A percentile compares a stretch with the other conserved stretches of the same genome.
Conservation (phyloP, 2,329 filamentous ascomycete species). For the Elsinoe arachidis region DNA sequence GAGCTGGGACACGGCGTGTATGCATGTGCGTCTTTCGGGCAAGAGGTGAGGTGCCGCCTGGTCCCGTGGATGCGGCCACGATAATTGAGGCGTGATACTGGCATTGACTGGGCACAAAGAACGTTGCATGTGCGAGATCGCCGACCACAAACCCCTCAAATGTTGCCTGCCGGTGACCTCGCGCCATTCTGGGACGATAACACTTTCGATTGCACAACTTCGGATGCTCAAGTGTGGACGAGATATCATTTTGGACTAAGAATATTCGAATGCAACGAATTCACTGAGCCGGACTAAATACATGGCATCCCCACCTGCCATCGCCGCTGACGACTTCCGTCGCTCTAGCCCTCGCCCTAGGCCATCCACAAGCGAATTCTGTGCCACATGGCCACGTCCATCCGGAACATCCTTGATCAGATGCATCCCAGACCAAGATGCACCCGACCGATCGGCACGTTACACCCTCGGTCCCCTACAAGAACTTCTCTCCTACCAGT, state of each 20-base stretch:
- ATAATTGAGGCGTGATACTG: not conserved
- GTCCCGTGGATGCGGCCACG: not conserved
- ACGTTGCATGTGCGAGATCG: not conserved
- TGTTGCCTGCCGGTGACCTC: not conserved
- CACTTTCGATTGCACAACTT: too few relatives aligned
- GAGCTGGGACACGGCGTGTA: not conserved
- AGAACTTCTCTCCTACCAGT: not conserved
- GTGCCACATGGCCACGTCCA: not conserved
- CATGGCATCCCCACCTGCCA: too few relatives aligned
- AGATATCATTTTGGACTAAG: too few relatives aligned
- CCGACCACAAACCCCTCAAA: not conserved
- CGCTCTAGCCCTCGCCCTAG: too few relatives aligned
- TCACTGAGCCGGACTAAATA: too few relatives aligned
- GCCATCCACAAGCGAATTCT: not conserved
- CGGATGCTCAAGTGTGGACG: too few relatives aligned
- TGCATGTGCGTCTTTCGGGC: not conserved
- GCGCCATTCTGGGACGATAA: not conserved
- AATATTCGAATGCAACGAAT: too few relatives aligned
- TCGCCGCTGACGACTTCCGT: too few relatives aligned
- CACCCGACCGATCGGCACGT: not conserved
- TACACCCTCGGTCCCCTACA: conserved; percentile 2
- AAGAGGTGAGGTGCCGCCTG: not conserved
- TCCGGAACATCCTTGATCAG: not conserved
- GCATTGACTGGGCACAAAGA: not conserved
- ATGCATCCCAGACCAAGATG: too few relatives aligned